Base-by-base conservation (phyloP, 2,329 filamentous ascomycete genomes). In the Sporothrix humicola region DNA sequence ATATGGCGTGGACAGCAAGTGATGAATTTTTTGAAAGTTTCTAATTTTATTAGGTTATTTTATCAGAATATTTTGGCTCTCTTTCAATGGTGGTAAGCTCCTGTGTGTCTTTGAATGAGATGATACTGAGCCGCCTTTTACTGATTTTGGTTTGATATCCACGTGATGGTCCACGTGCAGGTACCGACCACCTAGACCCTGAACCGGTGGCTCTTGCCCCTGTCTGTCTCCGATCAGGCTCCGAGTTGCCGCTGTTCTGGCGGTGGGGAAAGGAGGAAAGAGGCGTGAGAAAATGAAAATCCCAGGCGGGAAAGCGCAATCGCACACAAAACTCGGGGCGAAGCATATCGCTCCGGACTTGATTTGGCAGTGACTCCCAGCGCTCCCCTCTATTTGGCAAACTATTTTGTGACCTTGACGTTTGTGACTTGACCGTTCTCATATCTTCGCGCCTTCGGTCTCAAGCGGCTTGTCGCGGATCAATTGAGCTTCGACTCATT, bases 181-280 rank as follows among this genome's bases (percentile, higher is more conserved):
- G 4, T 15, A 48, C 59, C 37, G 59, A 65, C 59, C 17, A 13
- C 20, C 61, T 46, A 17, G 42, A 66, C 61, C 61, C 58, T 69
- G 66, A 56, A 69, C 48, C 66, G 48, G 56, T 15, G 23, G 13
- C 44, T 46, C 42, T 26, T 17, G 52, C n/a, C 69, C 58, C 65
- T 73, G 50, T 44, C 48, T 44, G 74, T 66, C 77, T 79, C 79
- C 79, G 79, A 79, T 79, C 75, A 76, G 71, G 72, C 77, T 79
- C 79, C 79, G 79, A 78, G 61, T 42, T 54, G n/a, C 26, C 58
- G 56, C 12, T 56, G 31, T 37, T 20, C 10, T 10, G 26, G 37
- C 52, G 31, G 56, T 63, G 61, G 69, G 31, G 42, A 66, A 42
- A 23, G n/a, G 52, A 70, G 5, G 17, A 12, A n/a, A 54, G 52